Base-by-base conservation (phyloP, 2,329 filamentous ascomycete genomes). In the Parascedosporium putredinis region DNA sequence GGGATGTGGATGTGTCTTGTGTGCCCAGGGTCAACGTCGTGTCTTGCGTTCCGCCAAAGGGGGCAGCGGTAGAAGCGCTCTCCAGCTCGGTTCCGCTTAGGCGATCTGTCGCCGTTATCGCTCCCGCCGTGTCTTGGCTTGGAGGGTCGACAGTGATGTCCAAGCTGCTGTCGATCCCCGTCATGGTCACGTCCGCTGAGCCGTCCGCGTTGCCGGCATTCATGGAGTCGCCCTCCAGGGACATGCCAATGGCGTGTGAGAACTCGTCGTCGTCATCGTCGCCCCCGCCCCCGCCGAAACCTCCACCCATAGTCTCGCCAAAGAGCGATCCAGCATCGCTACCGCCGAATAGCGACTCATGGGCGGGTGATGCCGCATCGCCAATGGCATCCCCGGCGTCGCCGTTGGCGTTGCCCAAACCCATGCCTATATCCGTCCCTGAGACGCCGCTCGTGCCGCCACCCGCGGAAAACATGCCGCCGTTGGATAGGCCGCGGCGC, bases 321-420 rank as follows among this genome's bases (percentile, higher is more conserved):
- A 97, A 98, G 1, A 98, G 72, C 2, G 89, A 95, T 44, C 89
- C 88, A 0, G 78, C 81, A 18, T 82, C 80, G 56, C 88, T 88
- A 1, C 86, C 85, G 9, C 81, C 86, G 60, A 96, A 96, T 0
- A 96, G 71, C 45, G 88, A 95, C 56, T 81, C 77, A 54, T 91
- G 86, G 9, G 82, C 79, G 1, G 84, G 88, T 33, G 82, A 80
- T 72, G 57, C 81, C 81, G 31, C 47, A 33, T 78, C 71, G 24
- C 68, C 69, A 36, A 66, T 64, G 9, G 62, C 67, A 6, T 60
- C 60, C 10, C 55, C 54, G 18, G 52, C 51, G 44, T 64, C 60
- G 16, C 55, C 57, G 23, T 62, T 56, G 14, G 65, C 61, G 8
- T 64, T 64, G n/a, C 36, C 18, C 12, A 22, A 5, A 4, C 36